Evolutionary conservation across 2,329 filamentous ascomycete species (phyloP), one percentile per base, ranked within the genome.

Genomic region (Penicillium sp.): DNA sequence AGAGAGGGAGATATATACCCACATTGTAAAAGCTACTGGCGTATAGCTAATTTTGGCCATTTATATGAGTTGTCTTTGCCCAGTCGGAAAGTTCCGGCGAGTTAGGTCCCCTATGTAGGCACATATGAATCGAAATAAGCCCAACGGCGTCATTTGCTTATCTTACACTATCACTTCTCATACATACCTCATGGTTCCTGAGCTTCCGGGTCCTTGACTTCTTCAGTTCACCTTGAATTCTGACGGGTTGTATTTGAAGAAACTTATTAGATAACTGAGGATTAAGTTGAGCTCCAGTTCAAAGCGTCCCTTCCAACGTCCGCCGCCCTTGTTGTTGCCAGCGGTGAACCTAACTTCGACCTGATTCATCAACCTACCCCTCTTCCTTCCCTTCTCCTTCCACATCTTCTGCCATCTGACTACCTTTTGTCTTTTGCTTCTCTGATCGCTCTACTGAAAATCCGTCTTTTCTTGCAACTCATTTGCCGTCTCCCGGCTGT

Each of bases 361-460:
- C 60, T 57, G 58, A 64, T 61, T 63, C 58, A 63, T 62, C 58
- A 61, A 61, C 49, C 60, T 63, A 65, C 62, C 62, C 62, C 62
- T 65, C 62, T 58, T 55, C 61, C 59, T 58, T 55, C 52, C 46
- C 18, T 51, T 52, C 51, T 44, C 18, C 51, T 47, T 50, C 47
- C 34, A 55, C 47, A 35, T 26, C 47, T 16, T 47, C 10, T 45
- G 16, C 43, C 27, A 10, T 10, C 39, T 39, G 26, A 50, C 39
- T 11, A 35, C 23, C 27, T 11, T 9, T 41, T 19, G 27, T 42
- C 26, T 35, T 29, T 19, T 3, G 4, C 34, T 30, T 19, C 46
- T 46, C n/a, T 16, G 11, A n/a, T 50, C 11, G 14, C 45, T 43
- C 32, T 26, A 16, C 30, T 40, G 19, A 14, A 23, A 45, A 35